Evolutionary conservation across 495 filamentous ascomycete genomes (phyloP).

Genomic region (Lasiosphaeris hirsuta): DNA sequence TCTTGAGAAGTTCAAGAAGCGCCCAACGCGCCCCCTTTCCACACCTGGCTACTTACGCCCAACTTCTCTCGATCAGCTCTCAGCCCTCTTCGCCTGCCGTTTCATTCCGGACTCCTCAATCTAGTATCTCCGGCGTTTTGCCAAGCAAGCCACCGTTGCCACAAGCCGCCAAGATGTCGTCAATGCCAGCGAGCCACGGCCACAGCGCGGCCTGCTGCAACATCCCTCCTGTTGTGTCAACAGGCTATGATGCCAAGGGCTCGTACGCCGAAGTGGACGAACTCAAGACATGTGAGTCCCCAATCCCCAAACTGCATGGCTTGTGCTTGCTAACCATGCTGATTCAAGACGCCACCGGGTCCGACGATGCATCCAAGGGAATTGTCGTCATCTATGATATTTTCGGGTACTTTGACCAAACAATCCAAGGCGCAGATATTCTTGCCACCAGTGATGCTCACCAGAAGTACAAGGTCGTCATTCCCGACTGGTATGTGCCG

Average conservation of each 20-base stretch:
- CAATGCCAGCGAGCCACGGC: constrained; percentile 48
- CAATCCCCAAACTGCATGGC: background rate
- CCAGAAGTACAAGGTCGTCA: constrained; percentile 60
- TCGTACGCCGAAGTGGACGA: constrained; percentile 59
- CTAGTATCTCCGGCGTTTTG: background rate
- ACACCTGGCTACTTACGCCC: too few relatives aligned
- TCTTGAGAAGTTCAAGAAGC: too few relatives aligned
- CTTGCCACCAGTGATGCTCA: constrained; percentile 53
- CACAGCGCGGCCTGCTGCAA: constrained; percentile 64
- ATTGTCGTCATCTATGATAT: constrained; percentile 67
- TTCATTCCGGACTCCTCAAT: background rate
- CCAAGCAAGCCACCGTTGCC: background rate
- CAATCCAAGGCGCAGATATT: constrained; percentile 68
- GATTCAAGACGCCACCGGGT: constrained; percentile 57
- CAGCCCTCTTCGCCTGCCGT: background rate
- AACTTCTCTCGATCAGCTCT: too few relatives aligned
- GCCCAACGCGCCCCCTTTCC: too few relatives aligned
- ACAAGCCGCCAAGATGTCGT: constrained; percentile 44
- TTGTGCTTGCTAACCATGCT: background rate
- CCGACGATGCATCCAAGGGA: constrained; percentile 53
- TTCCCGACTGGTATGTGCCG: constrained; percentile 55
- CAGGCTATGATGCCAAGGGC: constrained; percentile 65
- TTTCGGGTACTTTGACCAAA: constrained; percentile 70
- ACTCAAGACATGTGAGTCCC: constrained; percentile 60
- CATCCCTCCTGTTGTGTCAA: constrained; percentile 61